Percentiles rank a stretch among this genome's conserved stretches.
Conservation (phyloP, 1,139 yeast genomes). For the Lodderomyces oxycetoniae region DNA sequence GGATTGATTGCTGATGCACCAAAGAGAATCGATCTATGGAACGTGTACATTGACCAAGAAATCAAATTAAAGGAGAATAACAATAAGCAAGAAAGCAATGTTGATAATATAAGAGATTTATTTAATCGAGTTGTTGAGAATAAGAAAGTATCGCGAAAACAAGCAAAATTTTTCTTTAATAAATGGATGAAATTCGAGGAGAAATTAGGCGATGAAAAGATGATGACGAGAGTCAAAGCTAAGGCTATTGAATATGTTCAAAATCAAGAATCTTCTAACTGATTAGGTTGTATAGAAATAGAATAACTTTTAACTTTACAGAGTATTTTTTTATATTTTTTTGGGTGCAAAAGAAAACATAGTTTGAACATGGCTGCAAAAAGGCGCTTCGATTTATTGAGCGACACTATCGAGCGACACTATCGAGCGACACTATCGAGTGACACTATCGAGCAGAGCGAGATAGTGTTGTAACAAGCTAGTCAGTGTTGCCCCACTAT, state of each 20-base stretch:
- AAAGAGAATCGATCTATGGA: conserved; percentile 91
- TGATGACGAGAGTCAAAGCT: conserved; percentile 81
- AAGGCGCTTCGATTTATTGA: no score
- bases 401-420: no score
- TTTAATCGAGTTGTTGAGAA: conserved; percentile 70
- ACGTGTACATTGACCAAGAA: conserved; percentile 90
- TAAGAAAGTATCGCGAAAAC: conserved; percentile 76
- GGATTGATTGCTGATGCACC: conserved; percentile 89
- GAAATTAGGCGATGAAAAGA: conserved; percentile 60
- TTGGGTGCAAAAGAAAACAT: no score
- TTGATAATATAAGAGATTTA: conserved; percentile 63
- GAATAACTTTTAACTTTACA: no score
- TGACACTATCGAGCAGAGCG: no score
- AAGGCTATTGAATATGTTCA: conserved; percentile 76
- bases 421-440: no score
- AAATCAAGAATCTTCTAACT: conserved; percentile 1
- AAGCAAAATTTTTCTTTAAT: conserved; percentile 90
- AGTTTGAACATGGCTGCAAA: no score
- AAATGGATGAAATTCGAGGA: conserved; percentile 88
- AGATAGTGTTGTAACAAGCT: no score
- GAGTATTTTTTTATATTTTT: no score
- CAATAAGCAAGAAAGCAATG: conserved; percentile 58
- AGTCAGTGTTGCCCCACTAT: no score
- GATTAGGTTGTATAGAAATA: no score
- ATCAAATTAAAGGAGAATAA: conserved; percentile 48